Evolutionary conservation across 768 basidiomycete genomes (phyloP), one percentile per base, ranked within the genome.

Genomic region (Termitomyces heimii): DNA sequence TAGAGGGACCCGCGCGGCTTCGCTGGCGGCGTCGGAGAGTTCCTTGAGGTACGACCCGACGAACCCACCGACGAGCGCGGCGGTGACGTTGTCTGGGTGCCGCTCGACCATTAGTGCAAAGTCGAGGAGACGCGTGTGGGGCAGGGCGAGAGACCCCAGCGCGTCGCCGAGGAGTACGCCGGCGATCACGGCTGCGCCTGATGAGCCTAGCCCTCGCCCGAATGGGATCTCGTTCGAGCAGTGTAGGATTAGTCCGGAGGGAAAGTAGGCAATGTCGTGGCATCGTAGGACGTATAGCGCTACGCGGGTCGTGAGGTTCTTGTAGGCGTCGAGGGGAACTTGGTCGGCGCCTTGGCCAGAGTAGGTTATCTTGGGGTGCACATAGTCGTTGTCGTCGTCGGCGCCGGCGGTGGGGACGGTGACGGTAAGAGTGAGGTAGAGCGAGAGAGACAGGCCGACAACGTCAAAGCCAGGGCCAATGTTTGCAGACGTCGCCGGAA

Each of bases 381-480:
- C 58, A 43, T 79, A 74, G n/a, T 1, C 39, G n/a, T 0, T 9
- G 70, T 62, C 29, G 66, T 48, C 35, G 63, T 28, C 46, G 70
- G 46, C 26, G 37, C 5, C 6, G 54, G 12, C 13, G 32, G 1
- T 10, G 53, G 72, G 69, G 24, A 74, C 67, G 29, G 70, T 66
- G 34, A 94, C 86, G 47, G 80, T 79, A 65, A 98, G 79, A 16
- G 84, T 86, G 63, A 98, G 82, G 63, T 86, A 80, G 31, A 97
- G 82, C 1, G 92, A 93, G 24, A 98, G 85, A 0, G 96, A 95
- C 61, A 99, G 87, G n/a, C 97, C 97, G 62, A 98, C 94, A 61
- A 98, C 97, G 71, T 99, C 97, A 73, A 99, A 99, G 26, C 96
- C 96, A 40, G 96, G 96, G 2, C 96, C 96, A 67, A 99, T 94